Evolutionary conservation across 345 rosid genomes (phyloP).

Genomic region (Gossypium rotundifolium): DNA sequence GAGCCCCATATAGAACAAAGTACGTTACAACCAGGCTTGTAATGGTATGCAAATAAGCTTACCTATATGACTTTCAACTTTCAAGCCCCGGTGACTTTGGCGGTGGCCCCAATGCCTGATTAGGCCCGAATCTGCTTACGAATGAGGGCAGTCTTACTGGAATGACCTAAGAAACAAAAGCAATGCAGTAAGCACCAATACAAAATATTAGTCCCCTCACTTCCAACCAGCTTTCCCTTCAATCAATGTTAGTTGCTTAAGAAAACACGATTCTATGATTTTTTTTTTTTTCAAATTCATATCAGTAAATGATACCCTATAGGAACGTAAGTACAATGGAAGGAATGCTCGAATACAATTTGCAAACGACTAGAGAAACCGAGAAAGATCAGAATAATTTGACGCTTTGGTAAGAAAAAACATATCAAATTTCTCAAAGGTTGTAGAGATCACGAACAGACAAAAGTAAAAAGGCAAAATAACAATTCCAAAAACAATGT

Average conservation of each 20-base stretch:
- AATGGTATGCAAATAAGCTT: background rate
- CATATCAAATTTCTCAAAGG: background rate
- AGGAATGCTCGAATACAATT: background rate
- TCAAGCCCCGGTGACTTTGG: constrained; percentile 16
- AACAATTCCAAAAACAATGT: background rate
- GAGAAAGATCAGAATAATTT: background rate
- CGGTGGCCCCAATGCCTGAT: constrained; percentile 19
- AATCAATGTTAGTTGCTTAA: background rate
- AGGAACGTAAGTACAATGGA: background rate
- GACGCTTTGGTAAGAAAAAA: background rate
- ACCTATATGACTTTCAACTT: background rate
- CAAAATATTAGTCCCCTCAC: background rate
- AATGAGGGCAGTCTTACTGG: background rate
- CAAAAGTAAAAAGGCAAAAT: background rate
- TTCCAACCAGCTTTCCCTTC: constrained; percentile 3
- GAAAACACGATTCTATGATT: background rate
- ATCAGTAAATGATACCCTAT: background rate
- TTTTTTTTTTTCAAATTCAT: background rate
- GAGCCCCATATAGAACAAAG: background rate
- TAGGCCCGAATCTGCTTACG: background rate
- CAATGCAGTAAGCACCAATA: background rate
- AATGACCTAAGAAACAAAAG: constrained; percentile 17
- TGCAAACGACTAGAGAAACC: background rate
- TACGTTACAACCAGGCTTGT: background rate
- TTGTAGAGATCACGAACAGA: background rate